Conservation (phyloP, 371 early-diverging fungal genomes). For the Rhizomucor pusillus region DNA sequence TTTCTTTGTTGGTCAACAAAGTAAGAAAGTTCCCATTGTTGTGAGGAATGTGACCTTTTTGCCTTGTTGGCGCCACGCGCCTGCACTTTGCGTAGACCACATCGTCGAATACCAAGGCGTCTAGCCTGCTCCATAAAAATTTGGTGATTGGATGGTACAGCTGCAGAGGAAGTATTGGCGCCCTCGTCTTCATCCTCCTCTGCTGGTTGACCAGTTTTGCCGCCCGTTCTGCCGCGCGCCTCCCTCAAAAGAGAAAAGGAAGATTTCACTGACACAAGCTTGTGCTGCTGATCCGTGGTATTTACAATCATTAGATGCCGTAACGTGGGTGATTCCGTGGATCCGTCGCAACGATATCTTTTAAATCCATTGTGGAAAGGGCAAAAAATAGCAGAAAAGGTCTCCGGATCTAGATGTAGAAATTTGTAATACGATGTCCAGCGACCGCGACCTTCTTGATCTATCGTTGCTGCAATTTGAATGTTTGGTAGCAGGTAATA, state of each 20-base stretch:
- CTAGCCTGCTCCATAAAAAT: background rate
- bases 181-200: too few relatives aligned
- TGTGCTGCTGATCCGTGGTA: too few relatives aligned
- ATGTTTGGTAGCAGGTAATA: slow-evolving; percentile 10
- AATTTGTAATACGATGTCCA: slow-evolving; percentile 8
- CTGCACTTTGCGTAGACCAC: slow-evolving; percentile 6
- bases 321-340: slow-evolving; percentile 5
- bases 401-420: slow-evolving; percentile 6
- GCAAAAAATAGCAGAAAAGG: slow-evolving; percentile 10
- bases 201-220: too few relatives aligned
- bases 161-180: too few relatives aligned
- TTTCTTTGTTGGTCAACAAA: background rate
- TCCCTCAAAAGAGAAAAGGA: background rate
- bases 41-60: background rate
- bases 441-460: slow-evolving; percentile 14
- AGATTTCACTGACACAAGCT: background rate
- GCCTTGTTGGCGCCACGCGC: background rate
- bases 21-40: slow-evolving; percentile 2
- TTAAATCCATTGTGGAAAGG: slow-evolving; percentile 5
- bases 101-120: slow-evolving; percentile 6
- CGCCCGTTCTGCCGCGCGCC: background rate
- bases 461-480: slow-evolving; percentile 9
- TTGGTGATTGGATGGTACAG: too few relatives aligned
- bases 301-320: slow-evolving; percentile 1
- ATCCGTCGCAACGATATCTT: slow-evolving; percentile 10